These are phyloP conservation scores for Mytilinidion resinicola DNA, from an alignment of 495 filamentous ascomycete genomes.

Conservation along the genomic window DNA sequence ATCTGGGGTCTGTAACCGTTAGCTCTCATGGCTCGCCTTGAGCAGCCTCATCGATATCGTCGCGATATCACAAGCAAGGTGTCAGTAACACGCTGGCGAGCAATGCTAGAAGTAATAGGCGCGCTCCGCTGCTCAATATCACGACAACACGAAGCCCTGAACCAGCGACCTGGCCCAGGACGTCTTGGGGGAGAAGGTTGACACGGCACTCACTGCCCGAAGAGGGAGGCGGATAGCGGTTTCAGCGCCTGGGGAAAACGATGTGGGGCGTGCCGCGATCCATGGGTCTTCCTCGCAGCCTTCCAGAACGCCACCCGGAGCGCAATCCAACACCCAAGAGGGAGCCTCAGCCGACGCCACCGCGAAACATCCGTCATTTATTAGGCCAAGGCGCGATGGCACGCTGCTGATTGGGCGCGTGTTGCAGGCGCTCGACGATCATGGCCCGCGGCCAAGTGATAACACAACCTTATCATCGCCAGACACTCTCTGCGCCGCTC, in stretches of 20 bases:
- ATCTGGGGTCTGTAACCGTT: too few species aligned
- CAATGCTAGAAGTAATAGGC: neutral
- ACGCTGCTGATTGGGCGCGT: neutral
- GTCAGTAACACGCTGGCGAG: too few species aligned
- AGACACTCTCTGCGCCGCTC: neutral
- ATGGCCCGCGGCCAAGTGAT: neutral
- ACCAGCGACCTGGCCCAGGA: neutral
- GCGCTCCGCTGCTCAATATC: neutral
- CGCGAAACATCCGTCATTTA: slow-evolving; percentile 2
- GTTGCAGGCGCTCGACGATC: neutral
- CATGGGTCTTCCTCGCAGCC: slow-evolving; percentile 2
- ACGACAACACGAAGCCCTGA: neutral
- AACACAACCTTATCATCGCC: neutral
- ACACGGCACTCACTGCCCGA: neutral
- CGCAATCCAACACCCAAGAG: slow-evolving; percentile 1
- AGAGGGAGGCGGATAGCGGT: neutral
- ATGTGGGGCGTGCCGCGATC: too few species aligned
- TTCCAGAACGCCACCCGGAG: slow-evolving; percentile 21
- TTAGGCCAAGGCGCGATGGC: slow-evolving; percentile 2
- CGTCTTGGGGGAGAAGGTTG: neutral
- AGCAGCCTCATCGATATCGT: too few species aligned
- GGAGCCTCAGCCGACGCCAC: slow-evolving; percentile 18
- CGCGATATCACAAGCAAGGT: too few species aligned
- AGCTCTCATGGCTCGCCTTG: too few species aligned
- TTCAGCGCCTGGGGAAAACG: neutral